These are phyloP conservation scores for Dimocarpus longan DNA, from an alignment of 345 rosid genomes.

Conservation along the genomic window DNA sequence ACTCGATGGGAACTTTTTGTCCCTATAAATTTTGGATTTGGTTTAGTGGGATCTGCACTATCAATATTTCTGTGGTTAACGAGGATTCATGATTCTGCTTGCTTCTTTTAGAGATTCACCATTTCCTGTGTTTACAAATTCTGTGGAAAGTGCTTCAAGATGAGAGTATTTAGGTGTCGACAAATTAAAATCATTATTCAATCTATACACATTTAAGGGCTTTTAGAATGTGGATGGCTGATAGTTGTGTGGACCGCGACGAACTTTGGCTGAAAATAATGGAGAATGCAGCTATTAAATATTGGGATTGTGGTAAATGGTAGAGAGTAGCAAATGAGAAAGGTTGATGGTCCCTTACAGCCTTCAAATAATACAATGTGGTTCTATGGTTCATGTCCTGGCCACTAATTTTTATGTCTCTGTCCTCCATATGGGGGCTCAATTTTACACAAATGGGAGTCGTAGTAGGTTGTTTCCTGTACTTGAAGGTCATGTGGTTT, in stretches of 20 bases:
- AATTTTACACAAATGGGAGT: neutral
- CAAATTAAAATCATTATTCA: no score
- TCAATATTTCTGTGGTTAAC: neutral
- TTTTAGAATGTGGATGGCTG: no score
- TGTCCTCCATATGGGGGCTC: neutral
- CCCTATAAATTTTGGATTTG: conserved; percentile 25
- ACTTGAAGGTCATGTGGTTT: neutral
- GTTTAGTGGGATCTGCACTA: neutral
- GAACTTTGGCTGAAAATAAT: no score
- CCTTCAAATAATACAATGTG: neutral
- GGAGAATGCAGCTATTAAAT: no score
- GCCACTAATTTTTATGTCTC: neutral
- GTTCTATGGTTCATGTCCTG: neutral
- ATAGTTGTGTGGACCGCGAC: no score
- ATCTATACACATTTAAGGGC: no score
- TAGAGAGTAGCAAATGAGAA: neutral
- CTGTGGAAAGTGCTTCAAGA: no score
- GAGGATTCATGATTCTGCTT: neutral
- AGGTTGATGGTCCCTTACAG: neutral
- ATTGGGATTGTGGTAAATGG: neutral
- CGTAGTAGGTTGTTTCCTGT: neutral
- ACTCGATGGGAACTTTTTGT: conserved; percentile 13
- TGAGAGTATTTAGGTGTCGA: no score
- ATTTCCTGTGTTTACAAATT: no score
- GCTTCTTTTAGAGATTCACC: neutral